Conservation (phyloP, 129 eudicot genomes). For the Ambrosia artemisiifolia region DNA sequence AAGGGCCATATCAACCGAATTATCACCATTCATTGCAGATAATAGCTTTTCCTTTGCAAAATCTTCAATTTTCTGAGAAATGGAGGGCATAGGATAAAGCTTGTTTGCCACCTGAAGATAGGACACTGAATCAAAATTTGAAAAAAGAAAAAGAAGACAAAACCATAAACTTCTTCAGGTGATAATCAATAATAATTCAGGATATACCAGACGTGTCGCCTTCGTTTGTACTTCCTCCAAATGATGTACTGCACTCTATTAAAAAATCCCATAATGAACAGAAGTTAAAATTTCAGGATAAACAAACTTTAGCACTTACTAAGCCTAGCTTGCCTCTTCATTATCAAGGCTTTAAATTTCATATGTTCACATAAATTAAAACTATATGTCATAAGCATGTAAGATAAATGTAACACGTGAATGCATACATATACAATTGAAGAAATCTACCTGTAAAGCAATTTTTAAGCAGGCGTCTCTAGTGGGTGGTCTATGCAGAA, state of each 20-base stretch:
- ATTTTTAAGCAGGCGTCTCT: constrained; percentile 72
- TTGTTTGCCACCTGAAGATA: constrained; percentile 82
- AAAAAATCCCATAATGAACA: constrained; percentile 19
- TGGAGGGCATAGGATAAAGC: constrained; percentile 76
- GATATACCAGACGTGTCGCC: constrained; percentile 93
- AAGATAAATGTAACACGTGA: background rate
- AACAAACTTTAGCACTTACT: background rate
- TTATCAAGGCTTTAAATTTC: background rate
- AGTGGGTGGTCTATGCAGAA: constrained; percentile 79
- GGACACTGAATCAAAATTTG: constrained; percentile 2
- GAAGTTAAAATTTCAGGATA: constrained; percentile 15
- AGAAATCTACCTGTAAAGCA: constrained; percentile 67
- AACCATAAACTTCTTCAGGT: constrained; percentile 4
- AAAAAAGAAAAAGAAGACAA: background rate
- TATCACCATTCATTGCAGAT: constrained; percentile 44
- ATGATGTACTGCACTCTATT: constrained; percentile 91
- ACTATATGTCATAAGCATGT: background rate
- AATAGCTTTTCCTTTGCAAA: constrained; percentile 84
- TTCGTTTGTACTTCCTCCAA: constrained; percentile 96
- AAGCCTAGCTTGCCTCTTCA: background rate
- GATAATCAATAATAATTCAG: background rate
- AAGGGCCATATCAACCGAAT: constrained; percentile 21
- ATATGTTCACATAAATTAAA: background rate
- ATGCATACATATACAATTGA: background rate
- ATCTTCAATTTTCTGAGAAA: constrained; percentile 71